Percentiles rank a stretch among this genome's conserved stretches.
Evolutionary conservation across 2,329 filamentous ascomycete genomes (phyloP).

Genomic region (Fusarium guadeloupense): DNA sequence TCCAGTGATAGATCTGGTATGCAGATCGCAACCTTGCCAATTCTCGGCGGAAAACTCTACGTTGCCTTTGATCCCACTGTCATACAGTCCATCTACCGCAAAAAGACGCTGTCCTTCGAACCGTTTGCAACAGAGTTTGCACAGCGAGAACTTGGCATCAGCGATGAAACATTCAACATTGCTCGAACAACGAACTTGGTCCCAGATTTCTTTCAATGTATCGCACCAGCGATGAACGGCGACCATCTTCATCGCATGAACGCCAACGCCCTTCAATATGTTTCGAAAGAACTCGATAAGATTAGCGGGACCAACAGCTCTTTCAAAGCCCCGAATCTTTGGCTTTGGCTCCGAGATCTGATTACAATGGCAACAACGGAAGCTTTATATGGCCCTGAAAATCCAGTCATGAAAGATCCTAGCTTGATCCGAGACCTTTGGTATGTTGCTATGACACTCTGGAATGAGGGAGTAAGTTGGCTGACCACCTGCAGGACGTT

Average conservation of each 20-base stretch:
- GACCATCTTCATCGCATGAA: conserved; percentile 49
- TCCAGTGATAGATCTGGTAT: conserved; percentile 27
- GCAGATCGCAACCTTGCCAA: conserved; percentile 55
- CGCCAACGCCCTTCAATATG: conserved; percentile 46
- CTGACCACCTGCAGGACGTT: conserved; percentile 6
- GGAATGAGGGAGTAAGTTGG: neutral
- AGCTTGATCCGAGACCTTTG: conserved; percentile 13
- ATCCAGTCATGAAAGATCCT: conserved; percentile 5
- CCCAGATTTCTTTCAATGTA: conserved; percentile 49
- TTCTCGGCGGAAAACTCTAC: conserved; percentile 56
- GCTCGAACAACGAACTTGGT: conserved; percentile 41
- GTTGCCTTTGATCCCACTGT: conserved; percentile 54
- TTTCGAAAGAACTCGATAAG: conserved; percentile 44
- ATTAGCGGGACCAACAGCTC: conserved; percentile 13
- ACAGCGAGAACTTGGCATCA: conserved; percentile 50
- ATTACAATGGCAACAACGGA: conserved; percentile 27
- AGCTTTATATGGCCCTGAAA: conserved; percentile 22
- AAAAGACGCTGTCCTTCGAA: conserved; percentile 55
- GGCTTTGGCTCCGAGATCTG: conserved; percentile 50
- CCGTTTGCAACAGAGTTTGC: conserved; percentile 52
- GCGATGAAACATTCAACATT: conserved; percentile 36
- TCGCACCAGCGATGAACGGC: conserved; percentile 48
- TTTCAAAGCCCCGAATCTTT: conserved; percentile 30
- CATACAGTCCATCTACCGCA: conserved; percentile 52
- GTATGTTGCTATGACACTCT: neutral